Evolutionary conservation across 2,329 filamentous ascomycete species (phyloP).

Genomic region (Colletotrichum graminicola): DNA sequence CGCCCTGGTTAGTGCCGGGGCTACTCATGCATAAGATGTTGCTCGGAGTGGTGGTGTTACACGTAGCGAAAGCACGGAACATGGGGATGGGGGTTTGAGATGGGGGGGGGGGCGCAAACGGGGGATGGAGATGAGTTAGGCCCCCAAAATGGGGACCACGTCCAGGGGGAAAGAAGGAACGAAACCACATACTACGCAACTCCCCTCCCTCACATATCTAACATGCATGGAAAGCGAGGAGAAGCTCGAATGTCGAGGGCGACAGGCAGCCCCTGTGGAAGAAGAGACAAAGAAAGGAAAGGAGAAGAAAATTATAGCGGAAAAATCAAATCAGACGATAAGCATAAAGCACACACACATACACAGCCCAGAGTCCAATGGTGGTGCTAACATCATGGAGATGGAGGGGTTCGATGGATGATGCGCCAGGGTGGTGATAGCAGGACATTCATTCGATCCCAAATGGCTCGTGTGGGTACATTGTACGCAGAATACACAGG

Average conservation of each 20-base stretch:
- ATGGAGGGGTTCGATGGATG: constrained; percentile 15
- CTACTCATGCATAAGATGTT: constrained; percentile 36
- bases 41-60: constrained; percentile 19
- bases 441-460: neutral
- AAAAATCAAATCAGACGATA: neutral
- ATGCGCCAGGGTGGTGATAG: neutral
- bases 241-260: constrained; percentile 23
- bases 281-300: neutral
- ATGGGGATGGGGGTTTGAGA: constrained; percentile 31
- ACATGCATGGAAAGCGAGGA: constrained; percentile 6
- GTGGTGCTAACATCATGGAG: constrained; percentile 10
- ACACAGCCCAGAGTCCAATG: constrained; percentile 10
- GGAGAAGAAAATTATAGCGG: neutral
- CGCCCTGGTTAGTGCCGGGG: constrained; percentile 38
- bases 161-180: neutral
- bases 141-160: constrained; percentile 33
- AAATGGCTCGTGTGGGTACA: constrained; percentile 13
- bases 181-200: neutral
- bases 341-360: neutral
- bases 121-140: constrained; percentile 33
- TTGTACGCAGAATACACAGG: neutral
- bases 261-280: constrained; percentile 2
- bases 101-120: constrained; percentile 5
- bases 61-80: constrained; percentile 32
- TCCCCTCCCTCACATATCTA: neutral